Base-by-base conservation (phyloP, 148 eudicot genomes). In the Heliamphora exappendiculata region DNA sequence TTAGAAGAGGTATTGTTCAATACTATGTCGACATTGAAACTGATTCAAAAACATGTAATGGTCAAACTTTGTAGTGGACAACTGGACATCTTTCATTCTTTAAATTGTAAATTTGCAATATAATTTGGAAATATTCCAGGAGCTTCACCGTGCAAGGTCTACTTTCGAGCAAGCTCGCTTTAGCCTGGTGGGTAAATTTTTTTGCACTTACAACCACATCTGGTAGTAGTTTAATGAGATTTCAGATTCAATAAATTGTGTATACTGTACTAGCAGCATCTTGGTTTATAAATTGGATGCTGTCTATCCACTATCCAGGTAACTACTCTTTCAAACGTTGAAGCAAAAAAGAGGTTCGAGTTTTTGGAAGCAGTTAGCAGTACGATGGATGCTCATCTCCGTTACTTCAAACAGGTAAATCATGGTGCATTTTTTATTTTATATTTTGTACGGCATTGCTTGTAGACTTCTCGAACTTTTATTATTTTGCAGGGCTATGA, bases 351-450 rank as follows among this genome's bases (percentile, higher is more conserved):
- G 85, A 87, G 97, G 84, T 95, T 95, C 86, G 98, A 95, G 78
- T 92, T 95, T 75, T 80, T 95, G 76, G 98, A 95, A 91, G 97
- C 97, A 63, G 98, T 95, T 78, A 91, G 98, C 77, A 94, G 89
- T 77, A 95, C 98, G 57, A 95, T 95, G 98, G 97, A 93, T 84
- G 92, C 98, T 74, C 98, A 95, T 86, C 94, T 95, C 72, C 93
- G 96, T 76, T 95, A 95, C 81, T 95, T 95, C 78, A 95, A 95
- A 81, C 98, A 95, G 97, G 98, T 90, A 63, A 9, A 42, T 39
- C 20, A 53, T 74, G 16, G 20, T 14, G 44, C 24, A 37, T n/a
- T 10, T 74, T 5, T n/a, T n/a, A n/a, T n/a, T 64, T 71, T 31
- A 0, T n/a, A 72, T 58, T 3, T 34, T 63, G 14, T 54, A 44